Percentiles rank a stretch among this genome's conserved stretches.
These are phyloP conservation scores for Leucaena leucocephala DNA, from an alignment of 306 rosid genomes.

Conservation along the genomic window DNA sequence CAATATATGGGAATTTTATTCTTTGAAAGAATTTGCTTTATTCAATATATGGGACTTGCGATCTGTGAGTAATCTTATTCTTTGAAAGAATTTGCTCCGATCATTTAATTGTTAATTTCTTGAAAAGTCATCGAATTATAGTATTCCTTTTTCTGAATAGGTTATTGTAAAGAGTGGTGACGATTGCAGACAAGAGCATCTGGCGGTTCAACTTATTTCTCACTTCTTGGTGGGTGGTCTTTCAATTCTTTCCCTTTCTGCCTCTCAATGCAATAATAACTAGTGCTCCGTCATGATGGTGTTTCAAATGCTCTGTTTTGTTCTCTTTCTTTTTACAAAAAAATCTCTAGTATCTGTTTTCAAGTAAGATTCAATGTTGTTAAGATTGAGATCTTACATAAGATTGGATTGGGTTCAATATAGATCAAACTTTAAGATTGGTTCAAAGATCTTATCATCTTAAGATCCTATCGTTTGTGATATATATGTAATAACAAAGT, in stretches of 20 bases:
- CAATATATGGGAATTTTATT: conserved; percentile 61
- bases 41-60: conserved; percentile 97
- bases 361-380: conserved; percentile 9
- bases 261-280: conserved; percentile 11
- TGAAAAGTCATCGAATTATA: neutral
- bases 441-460: neutral
- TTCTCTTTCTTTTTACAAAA: neutral
- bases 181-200: too few relatives aligned
- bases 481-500: neutral
- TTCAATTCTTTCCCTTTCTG: conserved; percentile 20
- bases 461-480: neutral
- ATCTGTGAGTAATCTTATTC: conserved; percentile 68
- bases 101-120: neutral
- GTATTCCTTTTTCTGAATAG: conserved; percentile 14
- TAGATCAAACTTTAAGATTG: neutral
- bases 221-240: neutral
- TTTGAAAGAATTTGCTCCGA: conserved; percentile 9
- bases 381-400: neutral
- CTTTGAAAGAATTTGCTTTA: conserved; percentile 17
- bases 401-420: neutral
- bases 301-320: conserved; percentile 18
- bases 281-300: conserved; percentile 4
- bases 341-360: conserved; percentile 16
- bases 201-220: too few relatives aligned
- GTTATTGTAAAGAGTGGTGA: too few relatives aligned